phyloP scores from a whole-genome alignment of 2,329 filamentous ascomycete genomes.

The Colletotrichum lupini region DNA sequence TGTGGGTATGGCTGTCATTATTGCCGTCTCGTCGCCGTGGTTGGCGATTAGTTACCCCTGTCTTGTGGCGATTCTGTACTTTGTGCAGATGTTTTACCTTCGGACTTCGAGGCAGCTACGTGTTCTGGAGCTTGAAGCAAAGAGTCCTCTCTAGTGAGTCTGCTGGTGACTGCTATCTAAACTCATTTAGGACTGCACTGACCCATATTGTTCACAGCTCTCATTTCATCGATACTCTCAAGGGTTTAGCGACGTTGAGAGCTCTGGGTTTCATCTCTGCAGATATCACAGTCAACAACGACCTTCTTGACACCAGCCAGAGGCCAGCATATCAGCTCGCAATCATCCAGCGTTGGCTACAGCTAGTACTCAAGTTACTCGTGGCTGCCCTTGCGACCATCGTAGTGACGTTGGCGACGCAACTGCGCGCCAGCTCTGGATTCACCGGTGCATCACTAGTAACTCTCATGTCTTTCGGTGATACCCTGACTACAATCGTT shows the following conservation, averaged over 20 bases:
- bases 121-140: constrained; percentile 70
- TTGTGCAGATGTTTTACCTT: constrained; percentile 68
- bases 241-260: constrained; percentile 65
- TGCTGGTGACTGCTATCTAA: no score
- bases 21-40: constrained; percentile 55
- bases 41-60: constrained; percentile 62
- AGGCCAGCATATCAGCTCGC: constrained; percentile 67
- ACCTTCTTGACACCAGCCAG: constrained; percentile 65
- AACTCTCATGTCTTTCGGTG: constrained; percentile 50
- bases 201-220: constrained; percentile 42
- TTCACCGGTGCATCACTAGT: constrained; percentile 53
- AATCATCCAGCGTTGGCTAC: constrained; percentile 69
- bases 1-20: constrained; percentile 59
- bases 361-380: constrained; percentile 59
- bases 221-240: constrained; percentile 67
- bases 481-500: constrained; percentile 44
- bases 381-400: constrained; percentile 60
- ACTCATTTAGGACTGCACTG: background rate
- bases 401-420: constrained; percentile 60
- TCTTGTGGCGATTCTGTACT: constrained; percentile 56
- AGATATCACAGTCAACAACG: constrained; percentile 55
- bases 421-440: constrained; percentile 48
- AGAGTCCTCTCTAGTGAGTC: constrained; percentile 65
- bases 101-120: constrained; percentile 70
- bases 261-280: constrained; percentile 65